Base-by-base conservation (phyloP, 2,329 filamentous ascomycete genomes). In the Colletotrichum abscissum region DNA sequence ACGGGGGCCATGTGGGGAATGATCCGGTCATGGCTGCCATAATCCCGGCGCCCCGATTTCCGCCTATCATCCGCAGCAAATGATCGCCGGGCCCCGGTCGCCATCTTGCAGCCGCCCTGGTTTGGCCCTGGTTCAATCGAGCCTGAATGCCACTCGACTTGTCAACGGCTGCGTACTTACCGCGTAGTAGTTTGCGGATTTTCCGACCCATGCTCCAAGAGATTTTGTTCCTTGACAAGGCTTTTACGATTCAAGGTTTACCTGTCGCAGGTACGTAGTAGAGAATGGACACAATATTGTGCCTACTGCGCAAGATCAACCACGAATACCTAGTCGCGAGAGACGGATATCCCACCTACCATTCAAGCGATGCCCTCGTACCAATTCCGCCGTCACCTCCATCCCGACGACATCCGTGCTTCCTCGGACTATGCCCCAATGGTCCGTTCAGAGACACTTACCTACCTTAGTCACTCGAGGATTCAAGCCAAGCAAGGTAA, bases 301-400 rank as follows among this genome's bases (percentile, higher is more conserved):
- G 38, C 16, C 38, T 62, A 12, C 7, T 46, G 9, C 42, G 33
- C 35, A 35, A 9, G 5, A 4, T 5, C 11, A 19, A 35, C 28
- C 12, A 9, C 28, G 55, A 11, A 33, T 49, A n/a, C 30, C 38
- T 63, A 22, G 16, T 49, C 19, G 26, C 38, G 16, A 22, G 14
- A 42, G 42, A 16, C 42, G 7, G 11, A 63, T 22, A 49, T 46
- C 14, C 62, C 54, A 66, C 38, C 65, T 59, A 46, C 19, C 16
- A 19, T 68, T 63, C 64, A 72, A 72, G 64, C 69, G 52, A 52
- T 64, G 46, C 28, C 56, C 57, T 68, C 64, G 64, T 7, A 52
- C 42, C 42, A 16, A 19, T 16, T 68, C 49, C 28, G 5, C 30
- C 69, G 57, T 35, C 57, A 22, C 42, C 5, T 46, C 7, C 16